Evolutionary conservation across 257 asterid genomes (phyloP).

Genomic region (Oldenlandia corymbosa): DNA sequence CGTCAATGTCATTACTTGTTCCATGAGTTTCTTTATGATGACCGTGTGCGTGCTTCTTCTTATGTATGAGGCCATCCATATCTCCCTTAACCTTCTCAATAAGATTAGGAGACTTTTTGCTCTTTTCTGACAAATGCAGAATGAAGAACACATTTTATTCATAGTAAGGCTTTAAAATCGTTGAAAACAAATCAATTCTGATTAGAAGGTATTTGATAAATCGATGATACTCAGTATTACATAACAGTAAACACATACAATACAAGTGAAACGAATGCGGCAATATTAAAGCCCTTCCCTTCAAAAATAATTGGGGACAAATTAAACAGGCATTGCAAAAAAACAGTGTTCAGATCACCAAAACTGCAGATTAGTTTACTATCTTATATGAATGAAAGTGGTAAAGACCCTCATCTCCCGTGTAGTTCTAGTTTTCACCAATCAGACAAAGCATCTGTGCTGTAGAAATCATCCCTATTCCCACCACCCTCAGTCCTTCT

Average conservation of each 20-base stretch:
- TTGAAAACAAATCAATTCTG: not conserved
- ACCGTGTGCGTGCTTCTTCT: conserved; percentile 25
- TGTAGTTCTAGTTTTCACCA: not conserved
- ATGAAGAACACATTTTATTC: not conserved
- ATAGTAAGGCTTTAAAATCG: not conserved
- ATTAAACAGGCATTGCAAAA: not conserved
- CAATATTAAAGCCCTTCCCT: no score
- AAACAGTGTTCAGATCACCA: not conserved
- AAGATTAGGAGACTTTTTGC: conserved; percentile 22
- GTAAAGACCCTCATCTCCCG: not conserved
- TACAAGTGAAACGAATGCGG: not conserved
- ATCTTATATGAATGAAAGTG: not conserved
- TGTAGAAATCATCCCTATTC: not conserved
- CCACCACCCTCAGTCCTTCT: no score
- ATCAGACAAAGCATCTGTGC: not conserved
- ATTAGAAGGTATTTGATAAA: not conserved
- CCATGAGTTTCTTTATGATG: conserved; percentile 82
- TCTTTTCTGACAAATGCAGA: conserved; percentile 29
- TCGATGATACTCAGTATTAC: not conserved
- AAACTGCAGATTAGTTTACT: not conserved
- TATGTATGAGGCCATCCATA: conserved; percentile 19
- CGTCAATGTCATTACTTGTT: conserved; percentile 51
- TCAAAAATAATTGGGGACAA: no score
- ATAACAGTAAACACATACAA: not conserved
- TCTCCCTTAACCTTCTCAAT: conserved; percentile 32